Conservation (phyloP, 495 filamentous ascomycete genomes). For the Aspergillus wentii region DNA sequence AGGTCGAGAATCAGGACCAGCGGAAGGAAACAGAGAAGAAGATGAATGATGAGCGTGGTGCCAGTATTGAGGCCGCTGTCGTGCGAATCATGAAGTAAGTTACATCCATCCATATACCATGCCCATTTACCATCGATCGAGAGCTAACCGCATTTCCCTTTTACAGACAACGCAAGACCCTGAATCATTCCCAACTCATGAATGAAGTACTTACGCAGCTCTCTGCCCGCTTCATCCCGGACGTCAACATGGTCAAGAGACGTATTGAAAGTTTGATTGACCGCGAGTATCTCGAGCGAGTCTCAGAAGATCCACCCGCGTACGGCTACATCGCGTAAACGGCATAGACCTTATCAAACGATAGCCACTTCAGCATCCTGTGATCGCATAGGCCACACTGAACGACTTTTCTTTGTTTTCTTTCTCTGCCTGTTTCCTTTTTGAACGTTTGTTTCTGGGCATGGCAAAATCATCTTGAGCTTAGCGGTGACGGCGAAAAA, state of each 20-base stretch:
- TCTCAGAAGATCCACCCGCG: constrained; percentile 63
- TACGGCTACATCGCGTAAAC: constrained; percentile 72
- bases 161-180: constrained; percentile 79
- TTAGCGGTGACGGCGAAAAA: constrained; percentile 23
- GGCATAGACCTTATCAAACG: background rate
- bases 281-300: constrained; percentile 88
- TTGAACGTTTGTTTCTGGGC: too few relatives aligned
- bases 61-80: constrained; percentile 80
- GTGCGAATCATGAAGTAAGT: constrained; percentile 96
- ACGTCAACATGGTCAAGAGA: constrained; percentile 86
- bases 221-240: constrained; percentile 75
- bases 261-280: constrained; percentile 91
- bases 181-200: constrained; percentile 75
- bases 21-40: constrained; percentile 82
- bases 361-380: too few relatives aligned
- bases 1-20: constrained; percentile 80
- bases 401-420: constrained; percentile 8
- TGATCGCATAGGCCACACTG: too few relatives aligned
- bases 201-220: constrained; percentile 82
- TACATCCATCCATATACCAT: background rate
- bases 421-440: too few relatives aligned
- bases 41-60: constrained; percentile 72
- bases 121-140: constrained; percentile 10
- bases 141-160: constrained; percentile 7
- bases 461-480: constrained; percentile 5